Evolutionary conservation across 345 rosid genomes (phyloP), one percentile per base, ranked within the genome.

Genomic region (Arabidopsis arenosa): DNA sequence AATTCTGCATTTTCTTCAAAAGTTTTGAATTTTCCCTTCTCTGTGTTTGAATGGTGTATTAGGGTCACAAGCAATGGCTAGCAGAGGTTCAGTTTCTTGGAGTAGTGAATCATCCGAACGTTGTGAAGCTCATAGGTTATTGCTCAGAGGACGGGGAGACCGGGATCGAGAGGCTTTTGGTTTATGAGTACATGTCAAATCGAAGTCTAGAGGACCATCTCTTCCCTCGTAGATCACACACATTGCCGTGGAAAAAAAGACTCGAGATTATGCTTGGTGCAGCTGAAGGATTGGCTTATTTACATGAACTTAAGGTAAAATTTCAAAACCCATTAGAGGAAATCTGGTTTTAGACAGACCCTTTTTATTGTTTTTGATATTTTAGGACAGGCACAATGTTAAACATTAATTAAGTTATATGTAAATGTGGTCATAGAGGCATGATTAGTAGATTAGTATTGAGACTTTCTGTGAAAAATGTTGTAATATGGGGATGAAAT

Each of bases 1-100:
- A 6, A 64, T 45, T 56, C 11, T 18, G 23, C n/a, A 17, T 0
- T 6, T 54, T 26, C 37, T 14, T 45, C 4, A 4, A 7, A 48
- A 49, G 58, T 69, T 44, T 49, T 71, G 45, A 30, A 56, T 37
- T 47, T 47, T 5, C 9, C 40, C 2, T 23, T 54, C 49, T 62
- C 1, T 72, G 65, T 49, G 10, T 28, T 56, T 41, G 30, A 18
- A 68, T 63, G 64, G 43, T 55, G 55, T 37, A 14, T 52, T 66
- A 93, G 98, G 98, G 98, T 69, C 97, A 91, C 73, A 93, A 89
- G 79, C 92, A 93, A 80, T 91, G 98, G 98, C 80, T 91, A 51
- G 90, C 96, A 28, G 98, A 93, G 66, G 96, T 93, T 65, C 89
- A 89, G 74, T 89, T 91, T 77, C 93, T 93, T 3, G 91, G 97